Percentiles rank a stretch among this genome's conserved stretches.
Evolutionary conservation across 2,329 filamentous ascomycete species (phyloP).

Genomic region (Hortaea sp.): DNA sequence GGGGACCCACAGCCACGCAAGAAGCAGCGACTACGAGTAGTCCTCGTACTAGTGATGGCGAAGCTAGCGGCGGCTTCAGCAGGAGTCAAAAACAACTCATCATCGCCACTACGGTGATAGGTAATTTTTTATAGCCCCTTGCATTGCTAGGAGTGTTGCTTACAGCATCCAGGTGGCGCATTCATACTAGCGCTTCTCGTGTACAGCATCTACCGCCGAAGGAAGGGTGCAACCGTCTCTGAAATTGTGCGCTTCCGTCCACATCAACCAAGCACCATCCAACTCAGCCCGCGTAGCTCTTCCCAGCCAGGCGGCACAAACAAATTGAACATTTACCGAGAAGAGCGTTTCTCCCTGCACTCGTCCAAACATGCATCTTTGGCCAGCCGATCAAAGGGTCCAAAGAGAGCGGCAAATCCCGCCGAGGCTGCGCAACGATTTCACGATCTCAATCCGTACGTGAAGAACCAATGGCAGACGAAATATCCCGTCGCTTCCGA

Average conservation of each 20-base stretch:
- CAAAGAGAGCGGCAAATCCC: background rate
- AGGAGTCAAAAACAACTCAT: slow-evolving; percentile 9
- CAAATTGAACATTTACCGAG: slow-evolving; percentile 16
- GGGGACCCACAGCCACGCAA: background rate
- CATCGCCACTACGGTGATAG: slow-evolving; percentile 15
- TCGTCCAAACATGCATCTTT: slow-evolving; percentile 12
- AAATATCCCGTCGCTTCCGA: background rate
- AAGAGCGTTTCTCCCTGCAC: slow-evolving; percentile 14
- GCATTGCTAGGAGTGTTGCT: background rate
- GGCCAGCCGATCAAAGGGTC: background rate
- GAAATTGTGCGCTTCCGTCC: slow-evolving; percentile 15
- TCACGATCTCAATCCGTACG: slow-evolving; percentile 7
- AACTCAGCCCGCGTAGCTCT: slow-evolving; percentile 2
- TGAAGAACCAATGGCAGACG: slow-evolving; percentile 4
- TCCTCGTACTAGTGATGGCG: background rate
- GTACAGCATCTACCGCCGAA: slow-evolving; percentile 13
- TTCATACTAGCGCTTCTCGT: slow-evolving; percentile 13
- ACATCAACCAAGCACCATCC: slow-evolving; percentile 7
- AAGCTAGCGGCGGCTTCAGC: slow-evolving; percentile 2
- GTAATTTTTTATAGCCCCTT: slow-evolving; percentile 4
- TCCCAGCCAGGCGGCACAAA: slow-evolving; percentile 5
- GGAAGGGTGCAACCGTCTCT: slow-evolving; percentile 14
- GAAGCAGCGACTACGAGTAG: background rate
- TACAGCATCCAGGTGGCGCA: slow-evolving; percentile 10
- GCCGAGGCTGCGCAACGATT: slow-evolving; percentile 2